These are phyloP conservation scores for Fusarium napiforme DNA, from an alignment of 2,329 filamentous ascomycete genomes.

Conservation along the genomic window DNA sequence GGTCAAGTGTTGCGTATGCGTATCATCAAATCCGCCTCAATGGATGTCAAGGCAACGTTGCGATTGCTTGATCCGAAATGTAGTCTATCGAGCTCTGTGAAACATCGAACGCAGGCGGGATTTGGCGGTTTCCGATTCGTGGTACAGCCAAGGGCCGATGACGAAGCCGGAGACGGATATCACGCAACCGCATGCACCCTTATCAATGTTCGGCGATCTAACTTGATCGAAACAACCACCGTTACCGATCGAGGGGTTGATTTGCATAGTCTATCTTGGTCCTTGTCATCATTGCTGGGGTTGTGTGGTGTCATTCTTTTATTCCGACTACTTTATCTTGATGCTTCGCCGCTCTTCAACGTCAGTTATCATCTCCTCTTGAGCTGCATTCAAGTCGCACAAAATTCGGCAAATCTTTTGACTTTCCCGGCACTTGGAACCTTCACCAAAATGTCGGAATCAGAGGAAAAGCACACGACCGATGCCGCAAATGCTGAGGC, in stretches of 20 bases:
- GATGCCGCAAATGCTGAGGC: background rate
- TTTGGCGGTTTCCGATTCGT: background rate
- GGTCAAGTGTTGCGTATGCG: background rate
- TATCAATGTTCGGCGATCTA: background rate
- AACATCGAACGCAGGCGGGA: background rate
- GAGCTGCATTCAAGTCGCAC: background rate
- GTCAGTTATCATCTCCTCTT: background rate
- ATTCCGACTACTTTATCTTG: conserved; percentile 1
- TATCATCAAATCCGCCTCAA: background rate
- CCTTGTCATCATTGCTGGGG: conserved; percentile 2
- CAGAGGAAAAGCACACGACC: background rate
- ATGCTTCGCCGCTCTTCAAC: background rate
- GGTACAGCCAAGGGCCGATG: background rate
- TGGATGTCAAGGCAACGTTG: background rate
- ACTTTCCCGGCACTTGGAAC: background rate
- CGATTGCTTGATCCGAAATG: background rate
- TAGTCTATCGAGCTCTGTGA: background rate
- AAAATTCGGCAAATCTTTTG: background rate
- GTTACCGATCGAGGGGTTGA: background rate
- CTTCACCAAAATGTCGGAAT: background rate
- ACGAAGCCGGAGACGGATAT: background rate
- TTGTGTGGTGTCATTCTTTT: background rate
- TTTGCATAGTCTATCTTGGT: background rate
- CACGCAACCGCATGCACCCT: background rate
- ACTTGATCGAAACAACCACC: background rate